Base-by-base conservation (phyloP, 1,284 basidiomycete genomes). In the Mycena citricolor region DNA sequence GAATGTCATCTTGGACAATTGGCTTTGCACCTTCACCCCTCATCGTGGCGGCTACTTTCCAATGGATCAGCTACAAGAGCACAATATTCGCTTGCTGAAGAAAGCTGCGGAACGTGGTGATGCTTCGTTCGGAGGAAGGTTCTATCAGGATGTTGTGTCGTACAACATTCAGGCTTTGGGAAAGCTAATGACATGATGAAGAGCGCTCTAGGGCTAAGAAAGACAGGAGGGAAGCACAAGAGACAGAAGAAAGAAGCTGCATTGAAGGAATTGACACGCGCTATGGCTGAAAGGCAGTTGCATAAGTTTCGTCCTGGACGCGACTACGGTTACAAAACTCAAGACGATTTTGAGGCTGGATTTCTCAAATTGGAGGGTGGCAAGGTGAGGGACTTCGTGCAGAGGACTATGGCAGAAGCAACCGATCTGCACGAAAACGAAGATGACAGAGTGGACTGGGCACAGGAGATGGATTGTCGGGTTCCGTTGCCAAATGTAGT, bases 41-140 rank as follows among this genome's bases (percentile, higher is more conserved):
- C 10, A 33, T 8, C 39, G 23, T 16, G 39, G 39, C 10, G 20
- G 22, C 3, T 41, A 32, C 10, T 41, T 41, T 23, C 39, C 39
- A 10, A 41, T 41, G 39, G 39, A 41, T n/a, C 39, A 33, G 31
- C 12, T 41, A 10, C 39, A 41, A 26, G 39, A 41, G n/a, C 30
- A 41, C 19, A 41, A 41, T 26, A 41, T 41, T 32, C 32, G 34
- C 31, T n/a, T 33, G 22, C 39, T 41, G 12, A 41, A 41, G 31
- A 41, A 41, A 14, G 31, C 14, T 3, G 32, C 39, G 2, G 14
- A 41, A 20, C 39, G 39, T 10, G 22, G 39, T 4, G 39, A 41
- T 26, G 21, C 39, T 16, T 23, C 39, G 8, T 41, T 41, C 31
- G 39, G 39, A 10, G 31, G n/a, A 12, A 8, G 31, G 13, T 33